Evolutionary conservation across 352 stramenopile genomes (phyloP), one percentile per base, ranked within the genome.

Genomic region (Phytophthora tentaculata): DNA sequence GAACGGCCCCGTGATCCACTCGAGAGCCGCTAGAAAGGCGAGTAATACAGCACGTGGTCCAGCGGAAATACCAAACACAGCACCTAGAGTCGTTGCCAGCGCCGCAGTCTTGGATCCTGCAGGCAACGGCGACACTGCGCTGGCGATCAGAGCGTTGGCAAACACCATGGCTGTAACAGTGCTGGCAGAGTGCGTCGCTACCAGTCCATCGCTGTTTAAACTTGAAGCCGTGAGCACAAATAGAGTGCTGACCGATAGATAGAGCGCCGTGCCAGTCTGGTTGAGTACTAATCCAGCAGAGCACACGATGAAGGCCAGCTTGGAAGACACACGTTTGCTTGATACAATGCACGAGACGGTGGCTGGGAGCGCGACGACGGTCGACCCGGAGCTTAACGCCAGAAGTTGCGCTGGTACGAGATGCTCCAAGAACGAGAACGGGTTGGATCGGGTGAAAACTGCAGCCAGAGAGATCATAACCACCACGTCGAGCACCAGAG

Each of bases 221-320:
- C 45, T 56, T 43, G 70, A 73, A 56, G 69, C 57, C n/a, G 61
- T 66, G 14, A 90, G 44, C 20, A 88, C 65, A 61, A 86, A 92
- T 7, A 87, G 52, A 0, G 69, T 79, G 32, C 64, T 74, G 6
- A 83, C 65, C 0, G 84, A 83, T 16, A 90, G 47, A 32, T 89
- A 90, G 32, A 88, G 20, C 6, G 80, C 84, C 8, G 71, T 85
- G 39, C 84, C 84, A n/a, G 73, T 84, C 72, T 90, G 86, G 73
- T 89, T 90, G 22, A 92, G 61, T 17, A 79, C 72, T 0, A 69
- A 58, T 19, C 84, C 76, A 10, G 71, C 41, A 3, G 76, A 73
- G 51, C 81, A 88, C 23, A 92, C 70, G 52, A 90, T 72, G 56
- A 88, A 84, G 0, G 80, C 80, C 16, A 92, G 61, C 47, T 74